Evolutionary conservation across 495 filamentous ascomycete species (phyloP).

Genomic region (Penicillium antarcticum): DNA sequence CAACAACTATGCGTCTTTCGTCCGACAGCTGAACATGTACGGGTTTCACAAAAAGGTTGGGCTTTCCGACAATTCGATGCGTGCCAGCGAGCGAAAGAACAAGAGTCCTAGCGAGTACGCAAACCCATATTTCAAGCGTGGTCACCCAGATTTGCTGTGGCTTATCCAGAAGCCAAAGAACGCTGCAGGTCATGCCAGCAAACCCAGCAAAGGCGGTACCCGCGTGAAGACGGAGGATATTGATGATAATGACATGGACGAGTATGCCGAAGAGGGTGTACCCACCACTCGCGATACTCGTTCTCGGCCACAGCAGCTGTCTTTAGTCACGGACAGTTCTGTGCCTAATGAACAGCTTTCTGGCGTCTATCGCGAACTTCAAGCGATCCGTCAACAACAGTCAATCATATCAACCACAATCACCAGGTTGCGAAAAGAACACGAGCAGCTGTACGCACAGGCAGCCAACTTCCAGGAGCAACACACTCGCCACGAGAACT

Average conservation of each 20-base stretch:
- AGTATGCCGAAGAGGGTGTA: slow-evolving; percentile 54
- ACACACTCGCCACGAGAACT: slow-evolving; percentile 94
- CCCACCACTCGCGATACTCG: slow-evolving; percentile 33
- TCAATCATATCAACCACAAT: slow-evolving; percentile 77
- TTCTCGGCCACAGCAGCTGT: slow-evolving; percentile 37
- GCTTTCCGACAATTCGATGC: slow-evolving; percentile 94
- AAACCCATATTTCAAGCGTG: slow-evolving; percentile 92
- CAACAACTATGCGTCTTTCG: slow-evolving; percentile 98
- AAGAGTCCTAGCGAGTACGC: slow-evolving; percentile 98
- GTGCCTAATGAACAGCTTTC: slow-evolving; percentile 77
- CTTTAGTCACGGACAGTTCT: slow-evolving; percentile 36
- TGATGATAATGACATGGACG: slow-evolving; percentile 66
- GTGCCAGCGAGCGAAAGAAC: slow-evolving; percentile 91
- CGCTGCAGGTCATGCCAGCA: slow-evolving; percentile 46
- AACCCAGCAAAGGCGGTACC: slow-evolving; percentile 40
- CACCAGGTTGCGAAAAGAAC: slow-evolving; percentile 72
- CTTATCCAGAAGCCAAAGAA: slow-evolving; percentile 96
- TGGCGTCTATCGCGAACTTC: slow-evolving; percentile 73
- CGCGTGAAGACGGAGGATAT: slow-evolving; percentile 69
- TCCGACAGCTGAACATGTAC: slow-evolving; percentile 98
- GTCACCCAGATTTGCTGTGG: slow-evolving; percentile 92
- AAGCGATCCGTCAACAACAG: slow-evolving; percentile 80
- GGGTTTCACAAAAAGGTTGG: slow-evolving; percentile 99
- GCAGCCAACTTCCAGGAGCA: slow-evolving; percentile 84
- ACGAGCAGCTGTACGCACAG: slow-evolving; percentile 85